A percentile compares a stretch with the other conserved stretches of the same genome.
phyloP scores from a whole-genome alignment of 768 basidiomycete species.

The Pleurotus tuber-regium region DNA sequence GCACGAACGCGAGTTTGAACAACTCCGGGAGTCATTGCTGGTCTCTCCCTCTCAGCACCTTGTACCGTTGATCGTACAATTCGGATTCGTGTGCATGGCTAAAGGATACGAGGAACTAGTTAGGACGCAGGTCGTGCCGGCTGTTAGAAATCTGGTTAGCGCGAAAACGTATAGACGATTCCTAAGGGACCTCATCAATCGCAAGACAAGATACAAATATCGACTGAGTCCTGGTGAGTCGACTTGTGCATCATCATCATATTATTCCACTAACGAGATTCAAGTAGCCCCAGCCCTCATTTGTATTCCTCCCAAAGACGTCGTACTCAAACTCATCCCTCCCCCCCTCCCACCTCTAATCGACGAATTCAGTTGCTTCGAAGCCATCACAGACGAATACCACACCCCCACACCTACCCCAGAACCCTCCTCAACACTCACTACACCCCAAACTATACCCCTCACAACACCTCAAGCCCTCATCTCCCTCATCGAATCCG shows the following conservation, averaged over 20 bases:
- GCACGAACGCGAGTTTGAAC: slow-evolving; percentile 10
- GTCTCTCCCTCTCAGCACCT: slow-evolving; percentile 27
- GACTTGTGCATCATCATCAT: no score
- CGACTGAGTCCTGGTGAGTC: not conserved
- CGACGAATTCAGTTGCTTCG: not conserved
- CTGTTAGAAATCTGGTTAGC: slow-evolving; percentile 15
- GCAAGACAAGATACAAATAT: not conserved
- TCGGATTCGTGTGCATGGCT: slow-evolving; percentile 40
- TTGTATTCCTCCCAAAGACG: no score
- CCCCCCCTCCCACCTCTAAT: not conserved
- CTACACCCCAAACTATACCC: slow-evolving; percentile 11
- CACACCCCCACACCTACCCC: no score
- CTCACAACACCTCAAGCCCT: slow-evolving; percentile 22
- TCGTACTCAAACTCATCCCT: not conserved
- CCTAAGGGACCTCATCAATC: not conserved
- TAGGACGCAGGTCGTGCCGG: slow-evolving; percentile 22
- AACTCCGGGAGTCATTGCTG: slow-evolving; percentile 19
- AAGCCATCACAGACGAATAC: not conserved
- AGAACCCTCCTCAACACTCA: no score
- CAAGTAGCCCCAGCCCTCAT: no score
- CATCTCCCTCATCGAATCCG: slow-evolving; percentile 17
- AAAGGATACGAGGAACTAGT: slow-evolving; percentile 41
- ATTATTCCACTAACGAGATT: no score
- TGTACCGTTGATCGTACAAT: slow-evolving; percentile 36
- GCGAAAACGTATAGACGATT: slow-evolving; percentile 15